Base-by-base conservation (phyloP, 2,329 filamentous ascomycete species). In the Aquanectria penicillioides region DNA sequence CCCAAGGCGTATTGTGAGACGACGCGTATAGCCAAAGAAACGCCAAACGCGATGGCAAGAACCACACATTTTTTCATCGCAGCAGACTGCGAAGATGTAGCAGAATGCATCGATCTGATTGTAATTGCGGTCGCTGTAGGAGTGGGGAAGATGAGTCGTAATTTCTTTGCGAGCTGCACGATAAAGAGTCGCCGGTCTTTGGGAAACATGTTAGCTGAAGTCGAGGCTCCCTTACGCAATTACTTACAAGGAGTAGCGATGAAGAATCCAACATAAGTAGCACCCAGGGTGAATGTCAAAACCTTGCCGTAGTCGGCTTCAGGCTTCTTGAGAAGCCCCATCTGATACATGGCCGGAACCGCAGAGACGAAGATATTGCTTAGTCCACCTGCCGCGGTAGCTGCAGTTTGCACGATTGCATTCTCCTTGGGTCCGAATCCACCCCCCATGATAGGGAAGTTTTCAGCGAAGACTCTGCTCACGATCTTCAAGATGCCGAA, bases 121-220 rank as follows among this genome's bases (percentile, higher is more conserved):
- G 84, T 84, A 71, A 86, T 78, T 20, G 83, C 84, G 3, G 83
- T 85, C 5, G 85, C 85, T 26, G 83, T 84, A 0, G 83, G 67
- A 0, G 83, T 81, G 3, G 85, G 84, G 72, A 87, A 87, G 55
- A 86, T 77, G 47, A 87, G 76, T 44, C 78, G 80, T 37, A 87
- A 74, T 71, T 87, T 83, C 15, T 84, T 77, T 5, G 84, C 83
- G 6, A 87, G 83, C 60, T 86, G 83, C 68, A 89, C 82, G 72
- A 89, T 82, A 76, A 88, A 89, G 75, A 89, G 88, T 68, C 87
- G 87, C 44, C 86, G 83, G 25, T n/a, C n/a, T n/a, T n/a, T n/a
- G n/a, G n/a, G n/a, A n/a, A n/a, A 87, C 77, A 11, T 85, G 84
- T 0, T 83, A 84, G 37, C 82, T 81, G 63, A 86, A 86, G 71